Base-by-base conservation (phyloP, 257 asterid genomes). In the Asclepias syriaca region DNA sequence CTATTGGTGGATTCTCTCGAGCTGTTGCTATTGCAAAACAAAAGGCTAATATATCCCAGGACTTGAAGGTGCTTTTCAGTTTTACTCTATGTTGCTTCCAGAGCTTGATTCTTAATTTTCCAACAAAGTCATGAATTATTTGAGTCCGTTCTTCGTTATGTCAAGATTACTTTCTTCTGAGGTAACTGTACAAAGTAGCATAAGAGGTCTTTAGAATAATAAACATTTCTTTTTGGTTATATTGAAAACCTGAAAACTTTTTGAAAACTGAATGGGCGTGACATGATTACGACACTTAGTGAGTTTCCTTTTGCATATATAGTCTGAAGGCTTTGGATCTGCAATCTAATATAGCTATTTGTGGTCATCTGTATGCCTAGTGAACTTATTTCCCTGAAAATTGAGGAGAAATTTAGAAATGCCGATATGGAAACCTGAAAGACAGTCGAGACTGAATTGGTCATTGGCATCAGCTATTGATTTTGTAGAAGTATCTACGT, bases 1-100 rank as follows among this genome's bases (percentile, higher is more conserved):
- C 97, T 68, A 83, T 94, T 66, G 99, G 99, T 70, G 97, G 97
- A 51, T 77, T 91, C 70, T 90, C 93, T 73, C 89, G 93, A 71
- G 96, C 99, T 71, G 89, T 94, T 29, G 98, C 99, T 50, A 94
- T 94, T 72, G 97, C 99, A 64, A 94, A 94, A 81, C 86, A 81
- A 80, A 89, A 91, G 85, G 97, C 98, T 69, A 87, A 89, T 75
- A 75, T 94, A 77, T 95, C 97, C n/a, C 84, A 87, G 83, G 97
- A 91, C 50, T 82, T 76, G 74, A 80, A 91, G 98, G 98, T 91
- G 49, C 56, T 61, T 72, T 72, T 64, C 29, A 3, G 63, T 56
- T 51, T n/a, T 74, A 56, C 24, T 72, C 45, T 69, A 22, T 55
- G 65, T 65, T 68, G 54, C 61, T 61, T 19, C 53, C 43, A 3